Conservation (phyloP, 2,329 filamentous ascomycete species). For the Tympanopsis confertula region DNA sequence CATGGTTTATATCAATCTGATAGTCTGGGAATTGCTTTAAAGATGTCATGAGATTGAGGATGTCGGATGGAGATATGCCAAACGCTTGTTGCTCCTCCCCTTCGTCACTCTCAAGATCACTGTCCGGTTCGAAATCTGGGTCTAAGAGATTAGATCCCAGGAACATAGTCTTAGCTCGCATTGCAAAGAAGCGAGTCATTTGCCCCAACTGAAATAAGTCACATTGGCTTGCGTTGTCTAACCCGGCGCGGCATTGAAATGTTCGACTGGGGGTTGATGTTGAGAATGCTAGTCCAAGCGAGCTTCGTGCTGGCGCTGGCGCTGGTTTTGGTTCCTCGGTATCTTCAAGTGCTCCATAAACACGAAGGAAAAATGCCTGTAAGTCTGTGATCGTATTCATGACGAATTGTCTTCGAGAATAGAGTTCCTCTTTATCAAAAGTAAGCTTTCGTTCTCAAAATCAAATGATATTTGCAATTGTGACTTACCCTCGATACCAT, state of each 20-base stretch:
- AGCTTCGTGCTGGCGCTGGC: too few species aligned
- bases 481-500: constrained; percentile 23
- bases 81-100: constrained; percentile 2
- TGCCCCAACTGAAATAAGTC: constrained; percentile 29
- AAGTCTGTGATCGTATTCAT: constrained; percentile 26
- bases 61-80: constrained; percentile 12
- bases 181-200: constrained; percentile 26
- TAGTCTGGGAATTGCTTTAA: constrained; percentile 27
- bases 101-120: constrained; percentile 5
- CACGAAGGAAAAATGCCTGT: constrained; percentile 24
- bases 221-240: constrained; percentile 25
- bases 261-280: constrained; percentile 11
- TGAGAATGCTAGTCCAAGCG: constrained; percentile 6
- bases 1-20: constrained; percentile 25
- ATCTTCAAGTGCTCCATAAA: constrained; percentile 23
- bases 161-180: constrained; percentile 24
- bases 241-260: constrained; percentile 25
- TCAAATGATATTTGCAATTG: background rate
- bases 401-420: constrained; percentile 23
- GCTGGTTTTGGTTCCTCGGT: constrained; percentile 7
- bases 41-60: constrained; percentile 18
- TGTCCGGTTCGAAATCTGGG: constrained; percentile 13
- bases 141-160: constrained; percentile 24
- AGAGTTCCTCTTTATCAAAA: constrained; percentile 22
- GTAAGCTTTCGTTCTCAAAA: constrained; percentile 2